phyloP scores from a whole-genome alignment of 192 early-diverging fungal species.

The Coemansia sp. region DNA sequence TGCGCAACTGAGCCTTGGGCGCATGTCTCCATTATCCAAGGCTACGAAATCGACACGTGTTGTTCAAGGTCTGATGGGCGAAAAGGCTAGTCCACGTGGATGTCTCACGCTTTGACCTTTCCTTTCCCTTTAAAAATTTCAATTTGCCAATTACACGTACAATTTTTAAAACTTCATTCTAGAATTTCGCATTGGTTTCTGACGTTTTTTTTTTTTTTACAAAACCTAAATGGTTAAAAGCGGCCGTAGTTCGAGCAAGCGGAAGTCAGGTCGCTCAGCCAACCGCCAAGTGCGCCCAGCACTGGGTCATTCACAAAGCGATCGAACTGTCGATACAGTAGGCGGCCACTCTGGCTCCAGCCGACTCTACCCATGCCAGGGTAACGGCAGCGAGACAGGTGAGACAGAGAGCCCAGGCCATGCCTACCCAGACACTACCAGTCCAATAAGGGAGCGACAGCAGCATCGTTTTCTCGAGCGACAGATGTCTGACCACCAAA shows the following conservation, averaged over 20 bases:
- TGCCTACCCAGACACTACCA: background rate
- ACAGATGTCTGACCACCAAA: conserved; percentile 2
- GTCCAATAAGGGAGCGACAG: background rate
- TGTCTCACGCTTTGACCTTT: background rate
- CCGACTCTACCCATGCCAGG: background rate
- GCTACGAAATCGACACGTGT: background rate
- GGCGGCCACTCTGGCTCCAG: background rate
- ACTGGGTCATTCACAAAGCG: background rate
- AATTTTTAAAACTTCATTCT: background rate
- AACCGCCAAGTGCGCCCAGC: conserved; percentile 1
- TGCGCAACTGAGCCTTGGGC: background rate
- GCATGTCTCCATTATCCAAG: background rate
- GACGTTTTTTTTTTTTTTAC: background rate
- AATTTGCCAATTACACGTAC: background rate
- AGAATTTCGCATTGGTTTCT: background rate
- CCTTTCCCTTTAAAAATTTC: background rate
- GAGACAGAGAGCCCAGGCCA: conserved; percentile 1
- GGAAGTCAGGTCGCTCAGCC: conserved; percentile 10
- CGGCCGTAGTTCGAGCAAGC: conserved; percentile 24
- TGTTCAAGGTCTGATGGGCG: too few species aligned
- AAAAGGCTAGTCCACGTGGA: background rate
- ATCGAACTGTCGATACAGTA: background rate
- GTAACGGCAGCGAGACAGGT: background rate
- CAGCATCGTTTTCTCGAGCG: conserved; percentile 6
- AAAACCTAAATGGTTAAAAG: conserved; percentile 24